Evolutionary conservation across 2,329 filamentous ascomycete species (phyloP).

Genomic region (Pseudocercospora musae): DNA sequence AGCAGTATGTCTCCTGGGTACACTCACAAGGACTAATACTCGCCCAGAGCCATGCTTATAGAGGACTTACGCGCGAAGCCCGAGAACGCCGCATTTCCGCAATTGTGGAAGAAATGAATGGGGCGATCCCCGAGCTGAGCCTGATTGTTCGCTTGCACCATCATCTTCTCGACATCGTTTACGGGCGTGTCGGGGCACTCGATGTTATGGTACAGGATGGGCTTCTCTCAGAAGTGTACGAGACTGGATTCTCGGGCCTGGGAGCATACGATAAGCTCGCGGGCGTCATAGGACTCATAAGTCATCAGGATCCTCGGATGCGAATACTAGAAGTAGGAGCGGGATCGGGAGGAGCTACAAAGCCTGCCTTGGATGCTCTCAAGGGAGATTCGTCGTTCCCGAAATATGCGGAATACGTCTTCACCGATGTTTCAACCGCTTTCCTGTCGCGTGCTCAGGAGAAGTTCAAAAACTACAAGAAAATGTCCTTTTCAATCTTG

Average conservation of each 20-base stretch:
- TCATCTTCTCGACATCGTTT: background rate
- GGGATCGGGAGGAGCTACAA: background rate
- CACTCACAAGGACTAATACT: background rate
- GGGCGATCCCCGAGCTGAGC: background rate
- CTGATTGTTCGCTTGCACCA: background rate
- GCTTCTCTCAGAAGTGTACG: background rate
- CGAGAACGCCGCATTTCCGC: background rate
- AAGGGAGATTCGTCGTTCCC: background rate
- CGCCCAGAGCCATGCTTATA: background rate
- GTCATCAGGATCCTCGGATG: background rate
- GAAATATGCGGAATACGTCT: background rate
- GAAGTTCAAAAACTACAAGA: background rate
- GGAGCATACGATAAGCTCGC: background rate
- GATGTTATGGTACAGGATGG: background rate
- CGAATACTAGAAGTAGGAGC: constrained; percentile 1
- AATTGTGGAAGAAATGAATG: background rate
- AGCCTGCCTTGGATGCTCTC: background rate
- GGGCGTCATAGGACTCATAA: background rate
- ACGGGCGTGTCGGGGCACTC: background rate
- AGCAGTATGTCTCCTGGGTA: background rate
- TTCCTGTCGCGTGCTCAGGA: background rate
- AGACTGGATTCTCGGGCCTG: background rate
- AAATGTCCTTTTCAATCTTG: background rate
- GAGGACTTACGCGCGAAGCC: background rate
- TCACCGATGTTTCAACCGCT: background rate